Evolutionary conservation across 2,329 filamentous ascomycete species (phyloP).

Genomic region (Dryadomyces sulphureus): DNA sequence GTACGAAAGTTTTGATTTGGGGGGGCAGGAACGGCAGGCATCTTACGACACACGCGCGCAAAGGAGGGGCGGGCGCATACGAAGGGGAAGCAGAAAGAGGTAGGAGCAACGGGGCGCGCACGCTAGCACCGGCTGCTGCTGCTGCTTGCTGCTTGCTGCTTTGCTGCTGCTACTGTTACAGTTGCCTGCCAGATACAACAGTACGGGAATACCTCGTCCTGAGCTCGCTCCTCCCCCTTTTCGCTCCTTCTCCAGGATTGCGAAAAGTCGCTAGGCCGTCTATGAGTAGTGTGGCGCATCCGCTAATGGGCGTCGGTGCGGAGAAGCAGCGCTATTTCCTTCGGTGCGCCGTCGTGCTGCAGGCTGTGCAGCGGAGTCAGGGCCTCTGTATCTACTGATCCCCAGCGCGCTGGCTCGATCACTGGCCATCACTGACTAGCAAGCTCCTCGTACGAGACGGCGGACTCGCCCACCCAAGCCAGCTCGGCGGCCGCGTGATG

Average conservation of each 20-base stretch:
- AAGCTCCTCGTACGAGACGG: too few relatives aligned
- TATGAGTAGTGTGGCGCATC: not conserved
- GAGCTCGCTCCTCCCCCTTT: not conserved
- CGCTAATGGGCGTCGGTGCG: not conserved
- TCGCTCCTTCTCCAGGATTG: slow-evolving; percentile 2
- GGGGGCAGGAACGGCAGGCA: not conserved
- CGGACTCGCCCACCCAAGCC: too few relatives aligned
- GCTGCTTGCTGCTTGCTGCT: too few relatives aligned
- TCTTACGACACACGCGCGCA: not conserved
- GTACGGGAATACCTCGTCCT: not conserved
- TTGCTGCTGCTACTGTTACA: too few relatives aligned
- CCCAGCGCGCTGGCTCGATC: too few relatives aligned
- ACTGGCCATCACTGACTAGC: too few relatives aligned
- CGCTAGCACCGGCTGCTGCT: too few relatives aligned
- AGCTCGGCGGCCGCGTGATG: slow-evolving; percentile 3
- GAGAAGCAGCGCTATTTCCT: slow-evolving; percentile 2
- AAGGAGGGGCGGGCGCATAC: not conserved
- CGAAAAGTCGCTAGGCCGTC: not conserved
- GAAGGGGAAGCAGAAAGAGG: not conserved
- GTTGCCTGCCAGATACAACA: too few relatives aligned
- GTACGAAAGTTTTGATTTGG: too few relatives aligned
- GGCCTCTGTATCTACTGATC: too few relatives aligned
- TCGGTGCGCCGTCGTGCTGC: too few relatives aligned
- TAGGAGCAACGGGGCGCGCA: not conserved
- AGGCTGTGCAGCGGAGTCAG: too few relatives aligned